Conservation (phyloP, 129 eudicot genomes). For the Cynara cardunculus region DNA sequence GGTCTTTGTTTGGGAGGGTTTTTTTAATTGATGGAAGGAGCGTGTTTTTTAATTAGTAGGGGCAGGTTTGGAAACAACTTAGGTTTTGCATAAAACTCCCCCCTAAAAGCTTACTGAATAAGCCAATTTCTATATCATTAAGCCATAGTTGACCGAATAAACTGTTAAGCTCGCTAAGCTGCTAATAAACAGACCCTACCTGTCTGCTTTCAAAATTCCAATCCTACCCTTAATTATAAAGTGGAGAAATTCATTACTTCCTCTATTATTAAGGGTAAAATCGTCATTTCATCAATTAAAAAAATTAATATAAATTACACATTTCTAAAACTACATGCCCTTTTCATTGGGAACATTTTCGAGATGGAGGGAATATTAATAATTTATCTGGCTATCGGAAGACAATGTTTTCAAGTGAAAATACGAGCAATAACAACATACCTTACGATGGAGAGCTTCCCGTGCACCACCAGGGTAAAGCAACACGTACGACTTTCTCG, state of each 20-base stretch:
- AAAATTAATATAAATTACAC: background rate
- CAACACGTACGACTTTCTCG: conserved; percentile 15
- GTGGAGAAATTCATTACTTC: background rate
- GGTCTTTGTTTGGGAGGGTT: too few relatives aligned
- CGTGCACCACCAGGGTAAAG: conserved; percentile 37
- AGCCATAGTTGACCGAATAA: too few relatives aligned
- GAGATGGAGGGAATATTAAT: background rate
- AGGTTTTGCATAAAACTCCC: too few relatives aligned
- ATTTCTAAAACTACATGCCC: background rate
- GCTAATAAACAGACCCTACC: too few relatives aligned
- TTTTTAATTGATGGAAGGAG: too few relatives aligned
- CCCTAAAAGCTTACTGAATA: too few relatives aligned
- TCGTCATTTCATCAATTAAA: background rate
- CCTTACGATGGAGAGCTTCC: conserved; percentile 34
- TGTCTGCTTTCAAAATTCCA: background rate
- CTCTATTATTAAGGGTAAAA: background rate
- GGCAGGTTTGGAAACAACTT: too few relatives aligned
- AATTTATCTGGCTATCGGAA: background rate
- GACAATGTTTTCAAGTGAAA: background rate
- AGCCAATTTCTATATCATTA: too few relatives aligned
- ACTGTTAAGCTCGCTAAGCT: too few relatives aligned
- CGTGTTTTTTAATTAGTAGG: too few relatives aligned
- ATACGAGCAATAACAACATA: background rate
- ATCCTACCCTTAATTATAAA: background rate
- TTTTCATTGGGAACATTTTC: background rate